These are phyloP conservation scores for Aurantiochytrium sp. DNA, from an alignment of 108 stramenopile genomes.

Conservation along the genomic window DNA sequence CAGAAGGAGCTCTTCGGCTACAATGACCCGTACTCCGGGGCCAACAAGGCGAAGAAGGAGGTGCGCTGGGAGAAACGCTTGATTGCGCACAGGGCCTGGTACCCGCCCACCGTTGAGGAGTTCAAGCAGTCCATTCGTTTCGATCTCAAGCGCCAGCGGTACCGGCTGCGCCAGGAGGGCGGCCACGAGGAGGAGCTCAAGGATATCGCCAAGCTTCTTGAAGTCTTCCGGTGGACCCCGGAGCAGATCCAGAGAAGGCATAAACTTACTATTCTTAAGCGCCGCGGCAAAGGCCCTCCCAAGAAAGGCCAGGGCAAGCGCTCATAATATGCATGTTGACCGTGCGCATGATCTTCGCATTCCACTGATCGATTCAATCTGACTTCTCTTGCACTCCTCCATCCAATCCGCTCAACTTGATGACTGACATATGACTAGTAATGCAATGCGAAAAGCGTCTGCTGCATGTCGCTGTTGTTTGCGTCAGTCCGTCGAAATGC, in stretches of 20 bases:
- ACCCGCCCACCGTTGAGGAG: not conserved
- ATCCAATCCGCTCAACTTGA: no score
- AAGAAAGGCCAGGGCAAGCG: slow-evolving; percentile 31
- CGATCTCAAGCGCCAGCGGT: not conserved
- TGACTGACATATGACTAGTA: no score
- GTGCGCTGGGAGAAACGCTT: not conserved
- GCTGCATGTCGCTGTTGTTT: no score
- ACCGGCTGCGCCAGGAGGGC: not conserved
- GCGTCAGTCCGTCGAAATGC: no score
- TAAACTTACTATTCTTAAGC: not conserved
- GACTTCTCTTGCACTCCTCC: no score
- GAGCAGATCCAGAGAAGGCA: not conserved
- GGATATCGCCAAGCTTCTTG: not conserved
- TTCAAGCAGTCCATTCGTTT: not conserved
- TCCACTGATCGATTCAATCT: no score
- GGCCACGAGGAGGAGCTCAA: not conserved
- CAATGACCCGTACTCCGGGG: not conserved
- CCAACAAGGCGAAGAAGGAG: not conserved
- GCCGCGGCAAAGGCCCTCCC: slow-evolving; percentile 19
- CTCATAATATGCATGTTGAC: no score
- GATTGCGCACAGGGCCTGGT: not conserved
- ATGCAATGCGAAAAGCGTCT: no score
- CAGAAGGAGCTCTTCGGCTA: not conserved
- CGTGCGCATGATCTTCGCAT: not conserved
- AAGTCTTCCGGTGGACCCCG: slow-evolving; percentile 3